Evolutionary conservation across 805 yeast genomes (phyloP), one percentile per base, ranked within the genome.

Genomic region (Brettanomyces sp.): DNA sequence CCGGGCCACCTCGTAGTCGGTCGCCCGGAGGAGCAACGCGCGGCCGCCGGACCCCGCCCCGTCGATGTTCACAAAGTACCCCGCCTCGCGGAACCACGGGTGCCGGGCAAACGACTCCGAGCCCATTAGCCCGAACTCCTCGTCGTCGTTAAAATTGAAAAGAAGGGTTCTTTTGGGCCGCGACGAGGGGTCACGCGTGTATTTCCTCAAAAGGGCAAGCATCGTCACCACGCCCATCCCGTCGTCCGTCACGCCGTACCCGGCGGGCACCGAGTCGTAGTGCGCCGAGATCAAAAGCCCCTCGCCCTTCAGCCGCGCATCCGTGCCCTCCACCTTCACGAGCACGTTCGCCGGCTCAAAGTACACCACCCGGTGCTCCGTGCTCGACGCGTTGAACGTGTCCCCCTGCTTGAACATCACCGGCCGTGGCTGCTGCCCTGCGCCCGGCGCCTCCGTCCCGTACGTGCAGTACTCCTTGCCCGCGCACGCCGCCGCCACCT

Each of bases 1-100:
- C 49, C 75, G 74, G 1, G 84, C 78, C 11, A 87, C 77, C 1
- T 85, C 85, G 50, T 72, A 73, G 58, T 88, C 95, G 0, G 95
- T 79, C n/a, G 89, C 80, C 62, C 96, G 74, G 61, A 90, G 88
- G 42, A 89, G 65, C 21, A 86, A 71, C 1, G 96, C 85, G 52
- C 83, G 78, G 4, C 93, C 90, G 24, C 96, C 96, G 1, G 93
- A 84, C 3, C 96, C 96, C 0, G 96, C 86, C 14, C 96, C 96
- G 67, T 89, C 97, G 51, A 89, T 66, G 59, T 90, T 90, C 52
- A 89, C 69, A 47, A 90, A 83, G 56, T 74, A 82, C 37, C 67
- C 68, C 2, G 84, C 79, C 13, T 75, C 61, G 36, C 71, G 63
- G 22, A 77, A 70, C 91, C 95, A 85, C 14, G 83, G 80, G 59